phyloP scores from a whole-genome alignment of 2,329 filamentous ascomycete genomes.

The Kalmusia sp. region DNA sequence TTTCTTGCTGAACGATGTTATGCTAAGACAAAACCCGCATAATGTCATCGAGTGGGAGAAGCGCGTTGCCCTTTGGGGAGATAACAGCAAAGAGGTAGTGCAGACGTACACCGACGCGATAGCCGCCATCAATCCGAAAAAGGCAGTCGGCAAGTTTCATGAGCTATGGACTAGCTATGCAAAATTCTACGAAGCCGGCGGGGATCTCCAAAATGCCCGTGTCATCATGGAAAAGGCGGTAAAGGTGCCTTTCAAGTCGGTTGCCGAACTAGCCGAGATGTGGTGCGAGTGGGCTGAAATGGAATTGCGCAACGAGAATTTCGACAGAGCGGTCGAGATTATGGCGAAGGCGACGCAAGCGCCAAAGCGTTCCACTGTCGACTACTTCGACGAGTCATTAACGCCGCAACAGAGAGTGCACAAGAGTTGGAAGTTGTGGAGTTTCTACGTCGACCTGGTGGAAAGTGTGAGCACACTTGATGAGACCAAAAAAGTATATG shows the following conservation, averaged over 20 bases:
- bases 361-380: conserved; percentile 97
- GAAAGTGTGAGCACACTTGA: conserved; percentile 91
- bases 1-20: conserved; percentile 94
- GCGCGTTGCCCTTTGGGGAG: conserved; percentile 91
- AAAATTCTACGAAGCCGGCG: conserved; percentile 92
- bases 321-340: conserved; percentile 90
- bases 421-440: conserved; percentile 99
- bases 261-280: conserved; percentile 95
- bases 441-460: conserved; percentile 97
- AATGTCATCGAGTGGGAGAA: conserved; percentile 98
- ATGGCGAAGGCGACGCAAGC: conserved; percentile 98
- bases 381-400: conserved; percentile 96
- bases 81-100: conserved; percentile 89
- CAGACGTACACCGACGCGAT: conserved; percentile 96
- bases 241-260: conserved; percentile 96
- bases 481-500: conserved; percentile 93
- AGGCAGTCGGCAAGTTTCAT: conserved; percentile 90
- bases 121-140: conserved; percentile 90
- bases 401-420: conserved; percentile 96
- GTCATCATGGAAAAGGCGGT: conserved; percentile 98
- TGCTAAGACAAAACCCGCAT: conserved; percentile 93
- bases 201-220: conserved; percentile 82
- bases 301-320: conserved; percentile 95
- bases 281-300: conserved; percentile 99
- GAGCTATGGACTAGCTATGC: conserved; percentile 97